A percentile compares a stretch with the other conserved stretches of the same genome.
These are phyloP conservation scores for Auriscalpium microsporum DNA, from an alignment of 768 basidiomycete genomes.

Conservation along the genomic window DNA sequence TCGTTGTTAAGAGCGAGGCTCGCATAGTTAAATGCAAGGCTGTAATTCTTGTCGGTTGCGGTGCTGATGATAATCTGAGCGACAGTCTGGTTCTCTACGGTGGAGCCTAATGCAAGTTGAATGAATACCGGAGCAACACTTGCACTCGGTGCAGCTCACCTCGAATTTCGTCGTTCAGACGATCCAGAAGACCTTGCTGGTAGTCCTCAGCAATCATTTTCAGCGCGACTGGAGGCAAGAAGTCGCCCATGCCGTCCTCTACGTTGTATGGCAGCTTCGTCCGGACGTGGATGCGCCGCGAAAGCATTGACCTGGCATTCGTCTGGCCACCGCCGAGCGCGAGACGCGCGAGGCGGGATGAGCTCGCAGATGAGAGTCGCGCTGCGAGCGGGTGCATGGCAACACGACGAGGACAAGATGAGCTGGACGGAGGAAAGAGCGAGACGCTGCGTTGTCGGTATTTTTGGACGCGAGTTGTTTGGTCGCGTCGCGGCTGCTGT, in stretches of 20 bases:
- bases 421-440: neutral
- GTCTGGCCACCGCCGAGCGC: neutral
- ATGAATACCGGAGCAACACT: too few relatives aligned
- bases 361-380: conserved; percentile 3
- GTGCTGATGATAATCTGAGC: conserved; percentile 67
- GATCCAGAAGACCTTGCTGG: conserved; percentile 73
- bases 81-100: conserved; percentile 26
- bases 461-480: conserved; percentile 3
- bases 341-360: neutral
- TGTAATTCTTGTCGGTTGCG: conserved; percentile 45
- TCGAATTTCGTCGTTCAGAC: conserved; percentile 66
- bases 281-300: conserved; percentile 40
- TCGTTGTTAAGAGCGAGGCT: conserved; percentile 89
- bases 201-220: conserved; percentile 72
- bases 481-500: conserved; percentile 2
- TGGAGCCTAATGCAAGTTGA: too few relatives aligned
- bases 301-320: conserved; percentile 11
- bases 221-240: conserved; percentile 68
- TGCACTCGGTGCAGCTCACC: conserved; percentile 34
- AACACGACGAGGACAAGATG: neutral
- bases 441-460: neutral
- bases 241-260: conserved; percentile 68
- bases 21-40: conserved; percentile 83
- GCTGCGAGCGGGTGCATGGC: conserved; percentile 13
- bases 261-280: conserved; percentile 54